Base-by-base conservation (phyloP, 169 alveolate species). In the Plasmodium sp. region DNA sequence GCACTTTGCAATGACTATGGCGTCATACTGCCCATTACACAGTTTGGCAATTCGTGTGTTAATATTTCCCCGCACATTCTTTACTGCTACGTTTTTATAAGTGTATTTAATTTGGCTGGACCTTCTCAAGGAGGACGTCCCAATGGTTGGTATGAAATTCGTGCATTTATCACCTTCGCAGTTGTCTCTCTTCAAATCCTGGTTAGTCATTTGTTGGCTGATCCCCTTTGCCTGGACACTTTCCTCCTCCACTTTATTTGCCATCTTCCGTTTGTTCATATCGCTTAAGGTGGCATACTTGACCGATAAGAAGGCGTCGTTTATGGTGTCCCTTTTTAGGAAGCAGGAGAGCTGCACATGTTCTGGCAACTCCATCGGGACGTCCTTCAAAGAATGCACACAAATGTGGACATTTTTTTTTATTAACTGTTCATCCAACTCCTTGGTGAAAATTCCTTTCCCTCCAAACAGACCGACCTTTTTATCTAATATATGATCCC, bases 371-470 rank as follows among this genome's bases (percentile, higher is more conserved):
- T 75, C 79, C 27, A 71, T 75, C 45, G 93, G 93, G 36, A 86
- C 81, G 45, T 86, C 93, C 67, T 86, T 86, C 71, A 86, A 77
- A 14, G 93, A 86, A 36, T 86, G 93, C 43, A 86, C 93, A 56
- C 93, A 86, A 36, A 86, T 75, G 77, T 86, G 79, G 16, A 86
- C 93, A 77, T 86, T 86, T 3, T 58, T 58, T 75, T 86, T 54
- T 75, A 86, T 54, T 86, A 86, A 41, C 43, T 86, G 82, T 5
- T 86, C 93, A n/a, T 86, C 93, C 71, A 86, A 77, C 43, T 86
- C 93, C 27, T 86, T 86, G 22, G 93, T 86, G 67, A 86, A 86
- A 34, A 86, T 86, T 31, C 93, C 93, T 75, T 86, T 86, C 22
- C 93, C 93, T 0, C 93, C 93, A 86, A 75, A 86, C 33, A 79